A percentile compares a stretch with the other conserved stretches of the same genome.
Conservation (phyloP, 306 rosid genomes). For the Lathyrus aphaca region DNA sequence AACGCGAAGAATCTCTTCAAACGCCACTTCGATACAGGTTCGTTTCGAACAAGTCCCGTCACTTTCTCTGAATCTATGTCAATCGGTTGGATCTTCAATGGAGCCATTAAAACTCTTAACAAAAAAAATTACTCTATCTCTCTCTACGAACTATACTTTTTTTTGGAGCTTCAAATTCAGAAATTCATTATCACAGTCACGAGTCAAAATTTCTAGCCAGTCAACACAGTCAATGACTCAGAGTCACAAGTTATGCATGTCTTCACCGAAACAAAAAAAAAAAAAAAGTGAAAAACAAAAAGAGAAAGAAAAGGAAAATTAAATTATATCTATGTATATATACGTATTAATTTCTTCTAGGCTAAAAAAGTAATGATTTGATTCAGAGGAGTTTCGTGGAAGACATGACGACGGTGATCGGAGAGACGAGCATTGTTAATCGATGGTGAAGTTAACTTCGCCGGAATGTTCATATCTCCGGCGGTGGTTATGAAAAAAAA, state of each 20-base stretch:
- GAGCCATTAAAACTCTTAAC: conserved; percentile 51
- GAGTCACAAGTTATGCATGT: conserved; percentile 26
- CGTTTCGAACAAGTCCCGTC: conserved; percentile 61
- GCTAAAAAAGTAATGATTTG: conserved; percentile 40
- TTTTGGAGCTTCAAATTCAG: conserved; percentile 25
- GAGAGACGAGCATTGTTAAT: conserved; percentile 58
- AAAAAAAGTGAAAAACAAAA: neutral
- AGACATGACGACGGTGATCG: conserved; percentile 81
- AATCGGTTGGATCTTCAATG: conserved; percentile 94
- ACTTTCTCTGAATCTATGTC: conserved; percentile 61
- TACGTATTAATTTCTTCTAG: conserved; percentile 30
- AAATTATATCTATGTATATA: conserved; percentile 1
- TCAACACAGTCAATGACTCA: conserved; percentile 41
- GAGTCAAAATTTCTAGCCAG: conserved; percentile 20
- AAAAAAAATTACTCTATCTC: neutral
- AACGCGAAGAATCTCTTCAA: conserved; percentile 66
- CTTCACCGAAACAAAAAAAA: conserved; percentile 16
- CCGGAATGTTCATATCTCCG: conserved; percentile 79
- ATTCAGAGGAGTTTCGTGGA: conserved; percentile 59
- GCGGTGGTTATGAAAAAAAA: conserved; percentile 19
- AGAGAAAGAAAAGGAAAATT: neutral
- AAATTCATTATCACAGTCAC: conserved; percentile 9
- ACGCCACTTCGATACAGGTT: conserved; percentile 78
- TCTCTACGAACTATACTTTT: conserved; percentile 19
- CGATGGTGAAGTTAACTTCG: conserved; percentile 18